These are phyloP conservation scores for Diplosphaera chodatii DNA, from an alignment of 139 green algal species.

Conservation along the genomic window DNA sequence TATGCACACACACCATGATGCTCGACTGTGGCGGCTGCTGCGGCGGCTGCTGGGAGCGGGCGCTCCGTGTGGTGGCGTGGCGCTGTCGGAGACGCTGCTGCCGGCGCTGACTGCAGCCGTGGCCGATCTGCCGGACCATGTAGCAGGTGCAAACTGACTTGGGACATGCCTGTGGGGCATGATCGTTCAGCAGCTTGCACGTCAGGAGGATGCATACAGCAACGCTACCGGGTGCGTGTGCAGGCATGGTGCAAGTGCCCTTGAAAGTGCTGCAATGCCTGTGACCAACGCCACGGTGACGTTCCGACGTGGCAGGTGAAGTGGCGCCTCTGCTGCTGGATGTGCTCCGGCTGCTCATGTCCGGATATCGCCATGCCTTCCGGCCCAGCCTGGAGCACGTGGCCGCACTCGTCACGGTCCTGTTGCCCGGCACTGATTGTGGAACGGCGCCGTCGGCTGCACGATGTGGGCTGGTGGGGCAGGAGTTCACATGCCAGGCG, in stretches of 20 bases:
- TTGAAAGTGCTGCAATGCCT: too few species aligned
- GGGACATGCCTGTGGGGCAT: too few species aligned
- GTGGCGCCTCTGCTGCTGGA: background rate
- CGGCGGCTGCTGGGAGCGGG: background rate
- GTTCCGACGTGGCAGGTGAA: background rate
- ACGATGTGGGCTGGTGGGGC: too few species aligned
- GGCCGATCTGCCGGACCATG: background rate
- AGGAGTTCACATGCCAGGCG: background rate
- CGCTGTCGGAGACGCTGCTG: background rate
- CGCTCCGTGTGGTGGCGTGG: background rate
- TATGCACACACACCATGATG: background rate
- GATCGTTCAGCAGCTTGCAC: too few species aligned
- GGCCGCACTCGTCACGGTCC: background rate
- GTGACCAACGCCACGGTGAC: too few species aligned
- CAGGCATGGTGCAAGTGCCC: too few species aligned
- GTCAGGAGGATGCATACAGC: too few species aligned
- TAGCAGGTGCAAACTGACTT: background rate
- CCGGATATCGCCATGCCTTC: background rate
- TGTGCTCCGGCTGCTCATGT: background rate
- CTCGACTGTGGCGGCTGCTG: background rate
- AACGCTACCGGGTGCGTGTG: too few species aligned
- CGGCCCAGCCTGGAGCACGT: constrained; percentile 1
- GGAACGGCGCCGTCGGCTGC: background rate
- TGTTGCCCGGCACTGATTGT: background rate
- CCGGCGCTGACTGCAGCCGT: background rate